phyloP scores from a whole-genome alignment of 768 basidiomycete genomes.

The Nidula microcarpa region DNA sequence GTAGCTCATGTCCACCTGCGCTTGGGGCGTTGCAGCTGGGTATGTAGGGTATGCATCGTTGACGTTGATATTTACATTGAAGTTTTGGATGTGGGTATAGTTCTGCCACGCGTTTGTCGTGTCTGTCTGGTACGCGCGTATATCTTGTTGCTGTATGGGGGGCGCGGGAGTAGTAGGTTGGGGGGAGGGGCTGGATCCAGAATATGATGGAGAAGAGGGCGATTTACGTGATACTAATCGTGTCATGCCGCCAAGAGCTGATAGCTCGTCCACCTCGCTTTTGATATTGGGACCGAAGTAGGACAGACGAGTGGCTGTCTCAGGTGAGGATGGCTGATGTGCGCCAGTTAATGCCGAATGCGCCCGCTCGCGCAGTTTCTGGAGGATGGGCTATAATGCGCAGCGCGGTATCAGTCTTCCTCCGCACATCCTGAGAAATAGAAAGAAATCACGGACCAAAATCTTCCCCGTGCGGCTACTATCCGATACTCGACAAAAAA shows the following conservation, averaged over 20 bases:
- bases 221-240: constrained; percentile 54
- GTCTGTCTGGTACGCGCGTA: constrained; percentile 9
- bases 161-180: constrained; percentile 45
- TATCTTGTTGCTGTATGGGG: constrained; percentile 8
- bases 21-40: constrained; percentile 2
- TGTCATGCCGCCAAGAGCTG: constrained; percentile 61
- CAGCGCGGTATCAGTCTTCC: not conserved
- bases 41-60: constrained; percentile 8
- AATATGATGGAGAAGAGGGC: constrained; percentile 41
- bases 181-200: constrained; percentile 39
- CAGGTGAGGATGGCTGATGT: constrained; percentile 13
- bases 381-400: constrained; percentile 51
- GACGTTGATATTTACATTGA: constrained; percentile 29
- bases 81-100: constrained; percentile 27
- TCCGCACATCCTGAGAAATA: not conserved
- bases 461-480: constrained; percentile 54
- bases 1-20: constrained; percentile 13
- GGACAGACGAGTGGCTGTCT: constrained; percentile 23
- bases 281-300: constrained; percentile 43
- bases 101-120: constrained; percentile 23
- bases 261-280: constrained; percentile 58
- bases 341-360: constrained; percentile 32
- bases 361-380: constrained; percentile 53
- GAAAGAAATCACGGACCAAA: constrained; percentile 38
- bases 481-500: constrained; percentile 56